phyloP scores from a whole-genome alignment of 2,329 filamentous ascomycete genomes.

The Pseudogymnoascus sp. region DNA sequence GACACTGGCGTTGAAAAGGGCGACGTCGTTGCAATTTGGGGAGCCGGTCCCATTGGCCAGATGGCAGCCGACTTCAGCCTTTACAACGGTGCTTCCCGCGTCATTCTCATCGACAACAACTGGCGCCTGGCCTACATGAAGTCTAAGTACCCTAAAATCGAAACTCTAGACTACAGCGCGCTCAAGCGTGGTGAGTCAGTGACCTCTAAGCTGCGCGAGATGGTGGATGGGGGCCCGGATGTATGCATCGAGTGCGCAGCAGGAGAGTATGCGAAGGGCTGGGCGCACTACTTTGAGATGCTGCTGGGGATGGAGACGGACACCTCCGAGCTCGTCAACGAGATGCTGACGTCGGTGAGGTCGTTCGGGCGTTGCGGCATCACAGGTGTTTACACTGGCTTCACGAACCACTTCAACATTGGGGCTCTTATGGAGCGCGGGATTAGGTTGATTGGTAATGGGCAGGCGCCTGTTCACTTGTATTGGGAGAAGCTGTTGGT shows the following conservation, averaged over 20 bases:
- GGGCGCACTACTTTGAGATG: constrained; percentile 52
- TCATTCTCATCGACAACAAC: constrained; percentile 56
- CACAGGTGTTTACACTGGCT: constrained; percentile 38
- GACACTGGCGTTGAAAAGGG: constrained; percentile 57
- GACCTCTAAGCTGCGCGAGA: constrained; percentile 63
- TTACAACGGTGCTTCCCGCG: constrained; percentile 50
- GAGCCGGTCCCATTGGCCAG: constrained; percentile 57
- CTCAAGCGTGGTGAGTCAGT: constrained; percentile 58
- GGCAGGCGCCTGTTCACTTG: constrained; percentile 59
- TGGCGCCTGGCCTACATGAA: constrained; percentile 48
- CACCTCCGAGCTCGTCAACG: constrained; percentile 50
- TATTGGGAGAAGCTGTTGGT: constrained; percentile 76
- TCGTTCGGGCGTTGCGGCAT: constrained; percentile 51
- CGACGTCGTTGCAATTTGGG: constrained; percentile 58
- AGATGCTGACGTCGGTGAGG: constrained; percentile 45
- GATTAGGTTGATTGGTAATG: constrained; percentile 56
- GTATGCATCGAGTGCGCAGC: constrained; percentile 61
- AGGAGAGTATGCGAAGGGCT: constrained; percentile 55
- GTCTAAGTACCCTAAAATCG: constrained; percentile 55
- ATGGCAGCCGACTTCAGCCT: constrained; percentile 52
- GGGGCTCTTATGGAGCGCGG: constrained; percentile 58
- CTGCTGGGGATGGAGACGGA: constrained; percentile 52
- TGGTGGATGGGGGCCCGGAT: constrained; percentile 67
- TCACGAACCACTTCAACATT: constrained; percentile 60
- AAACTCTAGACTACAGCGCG: constrained; percentile 60